Base-by-base conservation (phyloP, 2,329 filamentous ascomycete genomes). In the Aureobasidium sp. region DNA sequence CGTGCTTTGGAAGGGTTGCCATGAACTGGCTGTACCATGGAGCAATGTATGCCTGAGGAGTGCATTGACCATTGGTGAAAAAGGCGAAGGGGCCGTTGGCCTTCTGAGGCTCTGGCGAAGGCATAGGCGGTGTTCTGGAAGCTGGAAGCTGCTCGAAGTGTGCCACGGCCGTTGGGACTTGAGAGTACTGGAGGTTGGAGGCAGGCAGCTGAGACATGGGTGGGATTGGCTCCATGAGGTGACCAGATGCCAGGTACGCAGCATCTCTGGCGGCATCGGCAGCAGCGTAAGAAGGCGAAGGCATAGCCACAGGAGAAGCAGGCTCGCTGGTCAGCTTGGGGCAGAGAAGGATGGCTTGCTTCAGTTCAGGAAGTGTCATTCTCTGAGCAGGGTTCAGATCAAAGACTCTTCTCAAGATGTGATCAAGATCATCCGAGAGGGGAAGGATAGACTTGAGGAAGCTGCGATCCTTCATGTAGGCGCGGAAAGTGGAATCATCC, bases 361-460 rank as follows among this genome's bases (percentile, higher is more conserved):
- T 86, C 61, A 99, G 83, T 76, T 96, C 89, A 61, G 85, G 77
- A 65, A 99, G 83, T 62, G 86, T 87, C 71, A 96, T 92, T 74
- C 94, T 83, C 73, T 90, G 85, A 69, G 86, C 82, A 62, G 94
- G 92, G 75, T 94, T 87, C 74, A 86, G 85, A 71, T 93, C 87
- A 75, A 99, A 99, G 69, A 97, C 89, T 70, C 88, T 85, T 67
- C 86, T 86, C 69, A 99, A 78, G 66, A 99, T 95, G 72, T 84
- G 81, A 78, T 97, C 92, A 73, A 97, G 82, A 72, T 97, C 92
- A 72, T 90, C 82, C 61, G 94, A 92, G 70, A 99, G 78, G 27
- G 94, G 93, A 62, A 99, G 83, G 69, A 99, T 99, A 65, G 91
- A 89, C 79, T 91, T 89, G 67, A 99, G 79, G 75, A 97, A 99